A percentile compares a stretch with the other conserved stretches of the same genome.
Evolutionary conservation across 768 basidiomycete genomes (phyloP).

Genomic region (Mycena crocata): DNA sequence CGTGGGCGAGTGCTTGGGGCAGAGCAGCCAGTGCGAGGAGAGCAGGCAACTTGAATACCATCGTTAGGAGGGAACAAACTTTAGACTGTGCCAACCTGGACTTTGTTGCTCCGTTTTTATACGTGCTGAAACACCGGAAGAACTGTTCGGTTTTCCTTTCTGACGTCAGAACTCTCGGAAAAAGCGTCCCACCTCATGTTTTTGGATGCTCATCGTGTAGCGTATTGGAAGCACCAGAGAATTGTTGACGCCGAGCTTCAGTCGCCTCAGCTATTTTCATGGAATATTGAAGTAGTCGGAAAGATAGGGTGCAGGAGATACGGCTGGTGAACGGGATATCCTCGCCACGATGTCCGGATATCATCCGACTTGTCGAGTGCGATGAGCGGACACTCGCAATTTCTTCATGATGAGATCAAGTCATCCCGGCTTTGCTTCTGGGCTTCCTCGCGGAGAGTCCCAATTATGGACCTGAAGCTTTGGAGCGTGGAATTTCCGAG

Average conservation of each 20-base stretch:
- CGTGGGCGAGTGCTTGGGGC: constrained; percentile 52
- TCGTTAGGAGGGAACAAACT: neutral
- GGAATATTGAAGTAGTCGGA: neutral
- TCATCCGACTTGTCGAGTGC: constrained; percentile 6
- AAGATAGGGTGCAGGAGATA: neutral
- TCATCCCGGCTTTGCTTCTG: neutral
- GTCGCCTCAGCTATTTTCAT: too few species aligned
- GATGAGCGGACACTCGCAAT: neutral
- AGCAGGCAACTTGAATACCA: constrained; percentile 35
- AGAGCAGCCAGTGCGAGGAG: constrained; percentile 40
- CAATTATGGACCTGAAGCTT: too few species aligned
- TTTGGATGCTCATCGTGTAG: too few species aligned
- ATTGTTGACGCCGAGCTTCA: neutral
- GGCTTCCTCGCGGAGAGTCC: neutral
- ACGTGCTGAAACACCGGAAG: constrained; percentile 15
- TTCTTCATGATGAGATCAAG: neutral
- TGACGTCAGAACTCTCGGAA: neutral
- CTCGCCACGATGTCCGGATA: constrained; percentile 19
- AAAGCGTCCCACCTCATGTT: too few species aligned
- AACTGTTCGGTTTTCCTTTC: neutral
- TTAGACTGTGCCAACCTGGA: neutral
- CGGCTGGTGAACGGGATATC: constrained; percentile 24
- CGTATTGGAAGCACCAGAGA: neutral
- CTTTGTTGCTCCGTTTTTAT: neutral
- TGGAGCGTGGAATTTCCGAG: too few species aligned